phyloP scores from a whole-genome alignment of 768 basidiomycete species.

The Russula griseocarnosa region DNA sequence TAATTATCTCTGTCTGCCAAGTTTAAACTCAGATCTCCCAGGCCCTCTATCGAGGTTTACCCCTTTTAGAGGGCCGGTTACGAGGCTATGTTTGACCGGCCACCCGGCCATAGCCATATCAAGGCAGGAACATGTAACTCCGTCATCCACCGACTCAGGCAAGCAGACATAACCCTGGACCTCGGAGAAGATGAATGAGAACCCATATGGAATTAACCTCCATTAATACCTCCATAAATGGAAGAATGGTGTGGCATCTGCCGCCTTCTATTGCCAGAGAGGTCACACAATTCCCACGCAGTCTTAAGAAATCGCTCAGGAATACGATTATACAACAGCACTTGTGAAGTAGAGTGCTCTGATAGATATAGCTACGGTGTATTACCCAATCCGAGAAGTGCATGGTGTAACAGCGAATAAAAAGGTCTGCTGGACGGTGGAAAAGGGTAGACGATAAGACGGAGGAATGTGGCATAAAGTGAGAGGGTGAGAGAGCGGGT shows the following conservation, averaged over 20 bases:
- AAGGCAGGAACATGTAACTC: not conserved
- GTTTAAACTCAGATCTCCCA: no score
- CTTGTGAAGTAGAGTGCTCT: slow-evolving; percentile 8
- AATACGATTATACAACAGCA: slow-evolving; percentile 12
- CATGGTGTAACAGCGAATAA: slow-evolving; percentile 14
- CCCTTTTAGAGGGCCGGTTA: no score
- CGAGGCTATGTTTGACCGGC: no score
- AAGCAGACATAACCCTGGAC: slow-evolving; percentile 1
- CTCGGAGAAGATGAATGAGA: not conserved
- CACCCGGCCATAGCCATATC: not conserved
- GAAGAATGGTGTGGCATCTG: not conserved
- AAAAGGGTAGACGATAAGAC: not conserved
- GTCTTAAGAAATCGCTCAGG: not conserved
- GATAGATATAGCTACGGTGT: slow-evolving; percentile 16
- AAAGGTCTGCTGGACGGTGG: not conserved
- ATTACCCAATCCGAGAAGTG: not conserved
- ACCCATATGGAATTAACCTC: not conserved
- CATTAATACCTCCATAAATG: not conserved
- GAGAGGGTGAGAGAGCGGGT: not conserved
- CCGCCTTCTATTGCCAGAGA: not conserved
- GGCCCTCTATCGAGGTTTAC: no score
- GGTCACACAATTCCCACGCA: not conserved
- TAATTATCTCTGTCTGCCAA: no score
- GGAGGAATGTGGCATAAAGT: not conserved
- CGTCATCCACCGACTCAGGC: not conserved